Evolutionary conservation across 345 rosid species (phyloP), one percentile per base, ranked within the genome.

Genomic region (Euphorbia peplus): DNA sequence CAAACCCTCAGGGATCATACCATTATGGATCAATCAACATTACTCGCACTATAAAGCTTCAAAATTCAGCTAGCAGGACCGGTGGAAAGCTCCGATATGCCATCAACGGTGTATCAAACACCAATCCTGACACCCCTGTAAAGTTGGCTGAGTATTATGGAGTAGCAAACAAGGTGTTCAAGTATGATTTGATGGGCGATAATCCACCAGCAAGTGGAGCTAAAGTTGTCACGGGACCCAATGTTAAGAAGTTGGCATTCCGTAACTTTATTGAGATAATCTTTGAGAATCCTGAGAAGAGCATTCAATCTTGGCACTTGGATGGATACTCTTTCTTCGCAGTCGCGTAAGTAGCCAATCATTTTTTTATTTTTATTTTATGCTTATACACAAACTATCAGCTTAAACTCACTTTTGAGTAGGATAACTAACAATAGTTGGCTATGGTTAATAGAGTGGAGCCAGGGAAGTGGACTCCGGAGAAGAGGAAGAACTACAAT

Each of bases 301-400:
- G 76, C 81, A 70, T 92, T 44, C 95, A 90, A 28, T 85, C 96
- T 0, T 90, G 71, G 79, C 78, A 86, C 64, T 72, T 90, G 70
- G 86, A 82, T 29, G 98, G 98, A 0, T 76, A 87, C 74, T 83
- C 98, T 0, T 92, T 92, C 90, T 92, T 92, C 63, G 79, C 85
- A 0, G 95, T 88, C 2, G 98, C 75, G 90, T 90, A 85, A 86
- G 90, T 82, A 30, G 51, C n/a, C n/a, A n/a, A n/a, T n/a, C n/a
- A n/a, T n/a, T n/a, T n/a, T n/a, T n/a, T n/a, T n/a, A n/a, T n/a
- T 58, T 57, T n/a, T 11, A 16, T 15, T 21, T 11, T 14, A 14
- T n/a, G n/a, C n/a, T n/a, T n/a, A 10, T 19, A 3, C 25, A 16
- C 37, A 41, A 1, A 22, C 14, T 26, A 32, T 32, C 37, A 32